These are phyloP conservation scores for Malus hybrid DNA, from an alignment of 331 rosid species.

Conservation along the genomic window DNA sequence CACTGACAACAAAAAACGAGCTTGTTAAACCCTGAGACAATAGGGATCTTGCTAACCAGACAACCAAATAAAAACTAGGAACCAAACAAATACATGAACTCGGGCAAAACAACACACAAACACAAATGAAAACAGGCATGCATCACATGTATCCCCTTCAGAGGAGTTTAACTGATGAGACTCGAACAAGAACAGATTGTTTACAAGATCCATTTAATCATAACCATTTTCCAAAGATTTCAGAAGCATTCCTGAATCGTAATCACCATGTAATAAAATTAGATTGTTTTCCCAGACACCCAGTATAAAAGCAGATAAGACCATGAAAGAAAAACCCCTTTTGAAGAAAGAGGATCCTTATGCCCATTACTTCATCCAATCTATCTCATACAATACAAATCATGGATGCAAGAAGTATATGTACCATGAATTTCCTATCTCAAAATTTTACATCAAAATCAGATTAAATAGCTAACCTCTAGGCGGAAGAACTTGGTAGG, in stretches of 20 bases:
- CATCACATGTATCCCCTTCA: background rate
- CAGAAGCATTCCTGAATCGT: background rate
- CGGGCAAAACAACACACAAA: background rate
- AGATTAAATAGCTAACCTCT: slow-evolving; percentile 57
- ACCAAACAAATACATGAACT: background rate
- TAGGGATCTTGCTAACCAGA: background rate
- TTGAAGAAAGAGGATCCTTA: background rate
- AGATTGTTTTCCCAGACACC: background rate
- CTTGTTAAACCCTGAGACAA: slow-evolving; percentile 2
- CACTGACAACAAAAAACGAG: slow-evolving; percentile 48
- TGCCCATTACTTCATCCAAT: background rate
- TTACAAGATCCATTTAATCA: background rate
- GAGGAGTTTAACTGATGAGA: background rate
- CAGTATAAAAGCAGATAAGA: background rate
- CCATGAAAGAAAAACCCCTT: background rate
- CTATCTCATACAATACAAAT: background rate
- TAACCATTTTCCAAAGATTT: background rate
- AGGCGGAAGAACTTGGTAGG: slow-evolving; percentile 83
- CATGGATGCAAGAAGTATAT: background rate
- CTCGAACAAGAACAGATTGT: background rate
- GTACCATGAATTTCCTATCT: background rate
- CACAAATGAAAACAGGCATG: background rate
- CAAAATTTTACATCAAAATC: background rate
- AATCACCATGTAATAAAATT: background rate
- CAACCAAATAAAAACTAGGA: background rate